These are phyloP conservation scores for Xylariaceae sp. DNA, from an alignment of 2,329 filamentous ascomycete genomes.

Conservation along the genomic window DNA sequence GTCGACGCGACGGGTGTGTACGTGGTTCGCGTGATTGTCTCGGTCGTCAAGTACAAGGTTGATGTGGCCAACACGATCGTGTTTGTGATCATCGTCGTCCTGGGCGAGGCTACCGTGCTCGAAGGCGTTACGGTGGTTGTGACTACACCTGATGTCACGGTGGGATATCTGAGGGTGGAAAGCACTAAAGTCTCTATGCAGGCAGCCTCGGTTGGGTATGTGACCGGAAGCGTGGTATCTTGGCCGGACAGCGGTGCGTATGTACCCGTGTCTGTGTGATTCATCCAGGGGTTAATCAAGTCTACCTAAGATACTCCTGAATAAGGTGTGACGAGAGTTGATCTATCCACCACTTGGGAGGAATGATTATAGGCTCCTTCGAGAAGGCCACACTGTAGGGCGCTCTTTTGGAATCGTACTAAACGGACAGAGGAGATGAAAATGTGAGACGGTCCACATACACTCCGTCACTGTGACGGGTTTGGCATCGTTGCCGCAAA, in stretches of 20 bases:
- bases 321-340: neutral
- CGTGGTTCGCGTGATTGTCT: neutral
- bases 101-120: neutral
- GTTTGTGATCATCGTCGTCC: constrained; percentile 4
- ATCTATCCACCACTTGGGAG: neutral
- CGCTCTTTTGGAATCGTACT: neutral
- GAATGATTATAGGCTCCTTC: neutral
- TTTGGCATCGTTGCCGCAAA: constrained; percentile 9
- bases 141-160: constrained; percentile 4
- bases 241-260: constrained; percentile 12
- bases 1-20: constrained; percentile 6
- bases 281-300: neutral
- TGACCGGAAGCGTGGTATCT: neutral
- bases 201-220: constrained; percentile 2
- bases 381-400: neutral
- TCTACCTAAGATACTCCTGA: neutral
- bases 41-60: constrained; percentile 2
- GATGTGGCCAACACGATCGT: constrained; percentile 5
- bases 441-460: neutral
- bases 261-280: constrained; percentile 7
- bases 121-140: constrained; percentile 11
- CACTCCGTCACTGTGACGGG: constrained; percentile 10
- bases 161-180: constrained; percentile 1
- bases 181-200: neutral
- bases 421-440: neutral